These are phyloP conservation scores for Biscogniauxia sp. DNA, from an alignment of 2,329 filamentous ascomycete species.

Conservation along the genomic window DNA sequence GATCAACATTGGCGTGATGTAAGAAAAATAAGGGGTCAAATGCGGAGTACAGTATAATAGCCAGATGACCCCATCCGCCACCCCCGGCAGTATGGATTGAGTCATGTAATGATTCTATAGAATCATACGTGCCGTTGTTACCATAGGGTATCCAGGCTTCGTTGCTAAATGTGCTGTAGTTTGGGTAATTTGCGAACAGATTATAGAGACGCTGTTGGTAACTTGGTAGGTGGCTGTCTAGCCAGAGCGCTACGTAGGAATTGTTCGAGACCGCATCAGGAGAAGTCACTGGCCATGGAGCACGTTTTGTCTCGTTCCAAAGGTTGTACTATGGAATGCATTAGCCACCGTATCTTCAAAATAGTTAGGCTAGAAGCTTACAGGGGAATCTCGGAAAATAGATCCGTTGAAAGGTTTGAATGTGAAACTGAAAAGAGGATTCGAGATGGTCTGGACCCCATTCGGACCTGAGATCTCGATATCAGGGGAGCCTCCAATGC, in stretches of 20 bases:
- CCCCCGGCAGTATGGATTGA: conserved; percentile 56
- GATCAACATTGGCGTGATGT: conserved; percentile 74
- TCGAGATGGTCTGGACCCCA: conserved; percentile 54
- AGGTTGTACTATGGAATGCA: conserved; percentile 47
- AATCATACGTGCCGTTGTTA: conserved; percentile 54
- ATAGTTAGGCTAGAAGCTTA: conserved; percentile 38
- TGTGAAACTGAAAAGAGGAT: conserved; percentile 60
- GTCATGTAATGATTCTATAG: conserved; percentile 64
- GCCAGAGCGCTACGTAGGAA: conserved; percentile 48
- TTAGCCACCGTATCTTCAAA: conserved; percentile 1
- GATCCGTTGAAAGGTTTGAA: conserved; percentile 59
- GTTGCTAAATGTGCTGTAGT: conserved; percentile 57
- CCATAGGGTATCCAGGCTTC: conserved; percentile 56
- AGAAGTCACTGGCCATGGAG: conserved; percentile 42
- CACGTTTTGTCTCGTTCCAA: conserved; percentile 60
- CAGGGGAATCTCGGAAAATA: conserved; percentile 59
- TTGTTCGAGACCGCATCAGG: conserved; percentile 56
- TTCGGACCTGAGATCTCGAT: conserved; percentile 55
- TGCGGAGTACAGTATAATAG: conserved; percentile 66
- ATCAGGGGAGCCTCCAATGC: conserved; percentile 41
- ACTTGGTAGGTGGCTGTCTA: conserved; percentile 51
- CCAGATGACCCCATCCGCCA: conserved; percentile 61
- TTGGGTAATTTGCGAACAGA: conserved; percentile 64
- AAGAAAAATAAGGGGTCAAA: conserved; percentile 81
- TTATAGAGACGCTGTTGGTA: conserved; percentile 65